These are phyloP conservation scores for Centella asiatica DNA, from an alignment of 129 eudicot genomes.

Conservation along the genomic window DNA sequence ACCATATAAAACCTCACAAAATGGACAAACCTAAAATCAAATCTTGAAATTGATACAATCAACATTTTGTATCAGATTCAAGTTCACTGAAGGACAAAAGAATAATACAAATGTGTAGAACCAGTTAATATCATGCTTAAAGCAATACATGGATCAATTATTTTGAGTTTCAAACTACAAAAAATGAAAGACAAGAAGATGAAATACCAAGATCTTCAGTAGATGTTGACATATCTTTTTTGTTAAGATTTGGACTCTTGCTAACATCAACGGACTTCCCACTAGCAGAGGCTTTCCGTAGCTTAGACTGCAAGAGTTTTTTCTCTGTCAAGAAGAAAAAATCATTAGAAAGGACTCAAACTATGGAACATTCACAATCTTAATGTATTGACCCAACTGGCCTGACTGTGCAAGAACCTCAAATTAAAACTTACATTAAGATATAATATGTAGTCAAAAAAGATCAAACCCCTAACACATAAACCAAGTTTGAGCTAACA, in stretches of 20 bases:
- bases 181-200: neutral
- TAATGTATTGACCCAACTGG: neutral
- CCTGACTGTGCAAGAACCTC: neutral
- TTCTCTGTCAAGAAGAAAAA: constrained; percentile 49
- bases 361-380: neutral
- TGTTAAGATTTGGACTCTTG: constrained; percentile 32
- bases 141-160: neutral
- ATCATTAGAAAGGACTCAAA: neutral
- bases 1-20: no score
- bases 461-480: no score
- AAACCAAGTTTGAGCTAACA: no score
- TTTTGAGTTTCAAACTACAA: neutral
- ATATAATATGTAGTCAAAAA: no score
- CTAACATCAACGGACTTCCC: constrained; percentile 38
- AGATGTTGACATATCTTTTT: constrained; percentile 77
- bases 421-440: no score
- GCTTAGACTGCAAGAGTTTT: constrained; percentile 67
- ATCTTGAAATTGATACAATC: no score
- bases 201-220: constrained; percentile 79
- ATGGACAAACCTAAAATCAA: no score
- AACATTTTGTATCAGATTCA: no score
- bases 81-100: no score
- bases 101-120: no score
- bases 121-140: no score
- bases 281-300: constrained; percentile 63